A percentile compares a stretch with the other conserved stretches of the same genome.
Conservation (phyloP, 169 alveolate species). For the Cryptosporidium ryanae region DNA sequence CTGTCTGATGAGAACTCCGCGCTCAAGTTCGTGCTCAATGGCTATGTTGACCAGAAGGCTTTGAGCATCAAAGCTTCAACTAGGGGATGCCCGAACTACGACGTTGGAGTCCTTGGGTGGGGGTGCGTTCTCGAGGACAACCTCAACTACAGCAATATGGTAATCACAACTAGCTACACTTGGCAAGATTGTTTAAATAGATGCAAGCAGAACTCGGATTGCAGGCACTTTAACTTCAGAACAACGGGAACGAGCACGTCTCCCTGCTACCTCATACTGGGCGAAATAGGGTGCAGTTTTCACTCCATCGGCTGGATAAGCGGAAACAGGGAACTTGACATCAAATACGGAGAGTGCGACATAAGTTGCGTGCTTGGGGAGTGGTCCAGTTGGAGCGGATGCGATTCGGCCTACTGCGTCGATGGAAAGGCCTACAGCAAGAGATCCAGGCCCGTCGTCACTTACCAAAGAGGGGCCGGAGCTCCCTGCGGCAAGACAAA, state of each 20-base stretch:
- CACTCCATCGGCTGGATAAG: slow-evolving; percentile 68
- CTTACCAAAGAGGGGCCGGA: slow-evolving; percentile 49
- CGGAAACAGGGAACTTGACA: slow-evolving; percentile 5
- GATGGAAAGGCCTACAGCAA: slow-evolving; percentile 63
- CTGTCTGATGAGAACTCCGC: slow-evolving; percentile 48
- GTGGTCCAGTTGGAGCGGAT: slow-evolving; percentile 67
- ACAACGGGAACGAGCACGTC: slow-evolving; percentile 37
- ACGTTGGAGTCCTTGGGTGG: slow-evolving; percentile 72
- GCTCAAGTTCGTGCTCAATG: slow-evolving; percentile 14
- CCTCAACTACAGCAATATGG: slow-evolving; percentile 34
- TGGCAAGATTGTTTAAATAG: slow-evolving; percentile 68
- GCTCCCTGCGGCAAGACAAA: slow-evolving; percentile 28
- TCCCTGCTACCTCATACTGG: slow-evolving; percentile 49
- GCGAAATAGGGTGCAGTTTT: slow-evolving; percentile 69
- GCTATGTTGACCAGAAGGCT: slow-evolving; percentile 11
- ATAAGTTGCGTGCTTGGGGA: slow-evolving; percentile 59
- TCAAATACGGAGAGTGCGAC: slow-evolving; percentile 60
- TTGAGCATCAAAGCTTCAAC: slow-evolving; percentile 26
- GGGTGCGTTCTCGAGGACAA: slow-evolving; percentile 48
- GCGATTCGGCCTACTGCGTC: slow-evolving; percentile 44
- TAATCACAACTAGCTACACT: slow-evolving; percentile 14
- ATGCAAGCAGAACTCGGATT: slow-evolving; percentile 30
- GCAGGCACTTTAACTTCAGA: slow-evolving; percentile 34
- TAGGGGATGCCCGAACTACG: slow-evolving; percentile 42
- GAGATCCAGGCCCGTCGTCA: slow-evolving; percentile 17